Conservation (phyloP, 1,284 basidiomycete species). For the Marasmius tenuissimus region DNA sequence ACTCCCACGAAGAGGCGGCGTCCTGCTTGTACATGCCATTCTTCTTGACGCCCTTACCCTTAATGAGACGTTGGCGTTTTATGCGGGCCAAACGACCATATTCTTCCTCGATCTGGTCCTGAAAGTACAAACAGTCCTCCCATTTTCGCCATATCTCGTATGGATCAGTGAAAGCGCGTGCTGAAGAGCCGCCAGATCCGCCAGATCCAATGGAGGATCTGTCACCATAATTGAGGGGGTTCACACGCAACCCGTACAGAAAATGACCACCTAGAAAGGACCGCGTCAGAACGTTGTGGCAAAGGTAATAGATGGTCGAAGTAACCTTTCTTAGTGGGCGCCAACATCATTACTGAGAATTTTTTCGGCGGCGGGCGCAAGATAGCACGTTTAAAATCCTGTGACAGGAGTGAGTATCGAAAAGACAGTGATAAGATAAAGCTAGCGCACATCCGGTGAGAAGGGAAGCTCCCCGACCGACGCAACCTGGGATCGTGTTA, state of each 20-base stretch:
- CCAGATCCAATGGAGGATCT: conserved; percentile 30
- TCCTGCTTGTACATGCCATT: conserved; percentile 71
- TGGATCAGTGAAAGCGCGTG: conserved; percentile 26
- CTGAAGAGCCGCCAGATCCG: conserved; percentile 3
- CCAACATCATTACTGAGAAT: conserved; percentile 58
- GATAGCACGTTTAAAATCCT: conserved; percentile 58
- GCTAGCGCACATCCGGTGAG: not conserved
- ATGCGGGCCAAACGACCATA: conserved; percentile 61
- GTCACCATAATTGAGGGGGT: conserved; percentile 40
- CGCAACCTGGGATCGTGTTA: not conserved
- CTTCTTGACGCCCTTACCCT: conserved; percentile 75
- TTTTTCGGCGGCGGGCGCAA: conserved; percentile 55
- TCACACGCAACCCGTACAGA: conserved; percentile 64
- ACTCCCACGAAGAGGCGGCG: conserved; percentile 77
- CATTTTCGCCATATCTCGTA: conserved; percentile 77
- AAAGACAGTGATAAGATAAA: not conserved
- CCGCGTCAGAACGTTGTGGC: not conserved
- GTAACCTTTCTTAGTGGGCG: conserved; percentile 60
- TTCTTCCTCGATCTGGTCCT: conserved; percentile 64
- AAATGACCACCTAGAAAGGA: conserved; percentile 46
- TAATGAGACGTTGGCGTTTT: conserved; percentile 60
- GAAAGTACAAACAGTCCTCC: conserved; percentile 79
- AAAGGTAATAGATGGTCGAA: conserved; percentile 2
- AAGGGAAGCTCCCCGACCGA: not conserved
- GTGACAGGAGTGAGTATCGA: not conserved